Conservation (phyloP, 805 yeast genomes). For the Ogataea methanolica region DNA sequence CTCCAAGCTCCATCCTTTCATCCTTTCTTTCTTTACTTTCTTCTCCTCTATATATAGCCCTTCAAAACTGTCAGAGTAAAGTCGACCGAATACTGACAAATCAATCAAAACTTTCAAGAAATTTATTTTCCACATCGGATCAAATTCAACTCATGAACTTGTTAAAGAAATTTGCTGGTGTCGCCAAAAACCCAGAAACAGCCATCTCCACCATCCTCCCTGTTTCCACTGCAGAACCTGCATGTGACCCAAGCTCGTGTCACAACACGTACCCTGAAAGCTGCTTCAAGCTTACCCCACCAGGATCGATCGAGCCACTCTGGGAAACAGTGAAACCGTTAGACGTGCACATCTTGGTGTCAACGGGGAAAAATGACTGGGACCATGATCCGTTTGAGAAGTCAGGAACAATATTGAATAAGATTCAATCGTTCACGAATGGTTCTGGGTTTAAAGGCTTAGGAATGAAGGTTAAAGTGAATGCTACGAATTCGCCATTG, state of each 20-base stretch:
- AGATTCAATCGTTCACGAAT: constrained; percentile 13
- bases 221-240: constrained; percentile 45
- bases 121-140: background rate
- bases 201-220: constrained; percentile 36
- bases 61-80: too few relatives aligned
- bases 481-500: constrained; percentile 18
- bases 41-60: too few relatives aligned
- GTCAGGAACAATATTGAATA: constrained; percentile 27
- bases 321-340: constrained; percentile 72
- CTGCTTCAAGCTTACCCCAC: constrained; percentile 35
- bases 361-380: constrained; percentile 89
- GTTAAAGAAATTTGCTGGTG: background rate
- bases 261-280: constrained; percentile 21
- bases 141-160: background rate
- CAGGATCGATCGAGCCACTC: constrained; percentile 33
- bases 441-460: constrained; percentile 22
- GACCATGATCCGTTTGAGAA: constrained; percentile 56
- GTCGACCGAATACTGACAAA: background rate
- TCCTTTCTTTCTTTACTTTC: background rate
- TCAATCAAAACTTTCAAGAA: too few relatives aligned
- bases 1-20: background rate
- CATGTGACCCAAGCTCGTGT: constrained; percentile 50
- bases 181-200: background rate
- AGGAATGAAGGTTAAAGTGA: constrained; percentile 13
- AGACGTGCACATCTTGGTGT: constrained; percentile 68